Evolutionary conservation across 805 yeast genomes (phyloP).

Genomic region (Saccharomycopsis lassenensis): DNA sequence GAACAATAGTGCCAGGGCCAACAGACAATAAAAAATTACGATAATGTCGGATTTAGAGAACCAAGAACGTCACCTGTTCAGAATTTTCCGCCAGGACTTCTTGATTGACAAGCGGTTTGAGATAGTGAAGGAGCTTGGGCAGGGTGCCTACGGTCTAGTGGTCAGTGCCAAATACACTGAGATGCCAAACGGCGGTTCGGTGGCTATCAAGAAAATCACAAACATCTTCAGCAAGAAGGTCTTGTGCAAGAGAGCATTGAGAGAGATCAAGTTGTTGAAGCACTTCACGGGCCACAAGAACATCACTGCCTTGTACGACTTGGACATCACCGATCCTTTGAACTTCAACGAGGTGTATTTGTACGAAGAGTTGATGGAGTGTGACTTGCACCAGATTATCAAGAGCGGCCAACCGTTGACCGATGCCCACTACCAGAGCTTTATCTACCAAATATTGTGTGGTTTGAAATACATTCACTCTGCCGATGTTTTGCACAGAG

Average conservation of each 20-base stretch:
- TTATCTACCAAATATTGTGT: constrained; percentile 82
- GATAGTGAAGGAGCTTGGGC: constrained; percentile 87
- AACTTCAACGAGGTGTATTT: constrained; percentile 84
- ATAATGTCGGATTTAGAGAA: constrained; percentile 12
- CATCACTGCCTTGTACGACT: constrained; percentile 88
- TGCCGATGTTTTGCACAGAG: constrained; percentile 89
- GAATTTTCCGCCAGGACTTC: constrained; percentile 83
- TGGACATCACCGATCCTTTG: constrained; percentile 75
- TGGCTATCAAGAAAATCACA: constrained; percentile 93
- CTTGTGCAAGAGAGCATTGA: constrained; percentile 79
- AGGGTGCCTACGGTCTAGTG: constrained; percentile 96
- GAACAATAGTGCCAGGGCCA: too few species aligned
- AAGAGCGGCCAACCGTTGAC: constrained; percentile 88
- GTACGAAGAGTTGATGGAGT: constrained; percentile 96
- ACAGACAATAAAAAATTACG: too few species aligned
- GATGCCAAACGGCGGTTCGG: constrained; percentile 63
- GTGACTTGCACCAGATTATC: constrained; percentile 96
- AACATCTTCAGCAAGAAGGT: constrained; percentile 88
- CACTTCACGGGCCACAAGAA: constrained; percentile 96
- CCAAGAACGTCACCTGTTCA: constrained; percentile 26
- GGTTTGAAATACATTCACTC: constrained; percentile 85
- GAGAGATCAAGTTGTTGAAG: constrained; percentile 81
- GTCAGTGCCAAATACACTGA: constrained; percentile 83
- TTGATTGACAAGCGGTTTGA: constrained; percentile 83
- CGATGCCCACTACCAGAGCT: constrained; percentile 90